Base-by-base conservation (phyloP, 768 basidiomycete species). In the Lactarius hatsudake region DNA sequence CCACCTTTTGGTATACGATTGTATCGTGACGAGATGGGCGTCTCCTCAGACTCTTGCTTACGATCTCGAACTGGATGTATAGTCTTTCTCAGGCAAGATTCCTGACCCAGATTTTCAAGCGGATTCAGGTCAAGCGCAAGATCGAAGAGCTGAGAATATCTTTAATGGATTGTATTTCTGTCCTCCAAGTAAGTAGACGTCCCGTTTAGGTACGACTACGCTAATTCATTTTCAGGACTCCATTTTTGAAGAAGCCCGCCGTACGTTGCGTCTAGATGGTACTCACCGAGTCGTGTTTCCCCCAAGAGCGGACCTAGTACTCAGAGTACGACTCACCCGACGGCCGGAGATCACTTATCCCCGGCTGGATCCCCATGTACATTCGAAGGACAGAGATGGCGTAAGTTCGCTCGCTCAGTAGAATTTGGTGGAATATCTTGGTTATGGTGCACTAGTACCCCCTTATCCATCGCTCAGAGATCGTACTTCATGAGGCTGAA, bases 401-500 rank as follows among this genome's bases (percentile, higher is more conserved):
- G 64, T 65, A 20, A 48, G 64, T 51, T 42, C 7, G 26, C 23
- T 43, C 12, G 48, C 48, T 48, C 23, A 13, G 32, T 55, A 38
- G 17, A 56, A 64, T 54, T 28, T 23, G 20, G 6, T 2, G 3
- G n/a, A 26, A n/a, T 10, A 23, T 23, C 38, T 23, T 58, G 40
- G 56, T 17, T 18, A 45, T 8, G 17, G 17, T 28, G 7, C 23
- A 36, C 28, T 43, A 65, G 64, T 65, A 59, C 12, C 64, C 64
- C 5, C 42, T 65, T n/a, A 34, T 65, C 28, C 64, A 65, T 34
- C 57, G 64, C 4, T 65, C 64, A 36, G 57, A 65, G 7, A 42
- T 65, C 36, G 42, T 59, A 34, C 30, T 65, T 45, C 57, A 59
- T 20, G 43, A 34, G 23, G 32, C 10, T 32, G 40, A n/a, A 13